Evolutionary conservation across 345 rosid genomes (phyloP).

Genomic region (rapeseed (Brassica napus)): DNA sequence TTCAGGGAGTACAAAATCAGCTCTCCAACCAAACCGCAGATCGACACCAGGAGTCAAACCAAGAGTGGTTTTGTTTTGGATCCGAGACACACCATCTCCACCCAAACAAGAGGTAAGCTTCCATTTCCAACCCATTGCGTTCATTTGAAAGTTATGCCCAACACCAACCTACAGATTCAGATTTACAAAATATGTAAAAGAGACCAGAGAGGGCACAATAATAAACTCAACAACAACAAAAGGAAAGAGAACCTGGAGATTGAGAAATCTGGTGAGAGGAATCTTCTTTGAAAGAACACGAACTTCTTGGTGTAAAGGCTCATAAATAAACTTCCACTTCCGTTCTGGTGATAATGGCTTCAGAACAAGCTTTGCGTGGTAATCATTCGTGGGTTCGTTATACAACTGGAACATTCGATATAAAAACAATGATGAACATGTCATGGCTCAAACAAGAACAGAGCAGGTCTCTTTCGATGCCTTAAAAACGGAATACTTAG

Average conservation of each 20-base stretch:
- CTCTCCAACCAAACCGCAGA: constrained; percentile 89
- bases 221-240: not conserved
- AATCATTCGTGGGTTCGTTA: constrained; percentile 82
- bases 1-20: constrained; percentile 88
- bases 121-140: constrained; percentile 90
- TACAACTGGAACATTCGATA: constrained; percentile 49
- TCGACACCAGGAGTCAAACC: constrained; percentile 81
- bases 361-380: constrained; percentile 78
- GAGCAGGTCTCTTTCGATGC: not conserved
- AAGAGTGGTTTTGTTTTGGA: constrained; percentile 76
- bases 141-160: constrained; percentile 75
- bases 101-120: constrained; percentile 86
- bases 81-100: constrained; percentile 79
- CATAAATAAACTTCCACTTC: constrained; percentile 78
- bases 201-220: not conserved
- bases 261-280: constrained; percentile 73
- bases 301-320: constrained; percentile 71
- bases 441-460: not conserved
- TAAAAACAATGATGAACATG: not conserved
- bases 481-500: not conserved
- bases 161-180: constrained; percentile 62
- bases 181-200: not conserved
- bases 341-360: constrained; percentile 76
- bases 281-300: constrained; percentile 78
- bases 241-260: constrained; percentile 64